A percentile compares a stretch with the other conserved stretches of the same genome.
These are phyloP conservation scores for Aaosphaeria pasadenensis DNA, from an alignment of 2,329 filamentous ascomycete species.

Conservation along the genomic window DNA sequence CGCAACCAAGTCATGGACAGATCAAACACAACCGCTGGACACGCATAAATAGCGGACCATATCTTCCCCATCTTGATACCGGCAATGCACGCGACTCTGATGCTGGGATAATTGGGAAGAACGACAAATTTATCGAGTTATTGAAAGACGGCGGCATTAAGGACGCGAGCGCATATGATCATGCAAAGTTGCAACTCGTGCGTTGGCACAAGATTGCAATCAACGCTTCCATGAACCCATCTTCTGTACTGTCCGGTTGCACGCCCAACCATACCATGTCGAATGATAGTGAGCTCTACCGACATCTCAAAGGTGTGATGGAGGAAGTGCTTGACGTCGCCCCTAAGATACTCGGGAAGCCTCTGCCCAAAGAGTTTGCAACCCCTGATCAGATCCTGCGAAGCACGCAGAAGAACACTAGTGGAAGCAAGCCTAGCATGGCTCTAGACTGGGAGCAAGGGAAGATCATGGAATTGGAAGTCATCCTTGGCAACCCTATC, in stretches of 20 bases:
- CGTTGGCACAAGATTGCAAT: slow-evolving; percentile 77
- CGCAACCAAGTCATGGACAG: slow-evolving; percentile 60
- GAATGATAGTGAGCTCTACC: slow-evolving; percentile 59
- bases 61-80: slow-evolving; percentile 50
- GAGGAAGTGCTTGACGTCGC: slow-evolving; percentile 65
- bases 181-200: slow-evolving; percentile 66
- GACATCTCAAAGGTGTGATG: slow-evolving; percentile 65
- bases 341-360: slow-evolving; percentile 60
- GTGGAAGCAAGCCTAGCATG: slow-evolving; percentile 62
- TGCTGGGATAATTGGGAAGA: slow-evolving; percentile 41
- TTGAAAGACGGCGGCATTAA: slow-evolving; percentile 61
- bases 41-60: slow-evolving; percentile 66
- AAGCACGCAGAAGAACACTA: slow-evolving; percentile 61
- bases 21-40: slow-evolving; percentile 74
- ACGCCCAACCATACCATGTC: slow-evolving; percentile 65
- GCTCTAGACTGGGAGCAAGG: slow-evolving; percentile 67
- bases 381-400: slow-evolving; percentile 60
- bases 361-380: slow-evolving; percentile 60
- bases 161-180: slow-evolving; percentile 63
- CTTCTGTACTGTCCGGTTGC: slow-evolving; percentile 64
- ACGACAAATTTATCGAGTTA: slow-evolving; percentile 52
- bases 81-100: slow-evolving; percentile 17
- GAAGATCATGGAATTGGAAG: slow-evolving; percentile 66
- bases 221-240: slow-evolving; percentile 73
- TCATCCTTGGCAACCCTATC: slow-evolving; percentile 69